phyloP scores from a whole-genome alignment of 2,329 filamentous ascomycete genomes.

The Clonostachys byssicola region DNA sequence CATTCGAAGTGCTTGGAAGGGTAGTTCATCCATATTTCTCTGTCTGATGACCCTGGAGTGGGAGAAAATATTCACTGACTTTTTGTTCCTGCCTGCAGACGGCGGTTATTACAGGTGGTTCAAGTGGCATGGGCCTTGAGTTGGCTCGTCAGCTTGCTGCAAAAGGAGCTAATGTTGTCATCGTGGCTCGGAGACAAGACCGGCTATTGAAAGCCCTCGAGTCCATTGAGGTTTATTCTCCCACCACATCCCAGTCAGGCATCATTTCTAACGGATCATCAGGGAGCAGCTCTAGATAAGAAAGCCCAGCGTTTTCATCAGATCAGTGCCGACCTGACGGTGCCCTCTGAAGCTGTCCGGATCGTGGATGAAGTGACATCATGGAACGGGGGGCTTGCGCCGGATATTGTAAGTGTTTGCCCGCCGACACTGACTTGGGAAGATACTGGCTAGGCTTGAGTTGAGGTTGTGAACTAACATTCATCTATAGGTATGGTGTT shows the following conservation, averaged over 20 bases:
- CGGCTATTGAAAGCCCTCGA: constrained; percentile 71
- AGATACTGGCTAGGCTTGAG: too few species aligned
- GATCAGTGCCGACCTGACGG: constrained; percentile 78
- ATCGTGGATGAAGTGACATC: constrained; percentile 67
- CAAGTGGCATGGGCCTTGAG: background rate
- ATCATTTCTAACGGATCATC: background rate
- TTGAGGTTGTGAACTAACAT: too few species aligned
- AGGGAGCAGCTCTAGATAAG: constrained; percentile 54
- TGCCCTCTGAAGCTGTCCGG: constrained; percentile 62
- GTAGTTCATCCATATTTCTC: too few species aligned
- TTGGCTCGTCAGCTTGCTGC: background rate
- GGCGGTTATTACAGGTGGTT: background rate
- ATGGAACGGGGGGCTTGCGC: constrained; percentile 72
- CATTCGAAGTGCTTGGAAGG: too few species aligned
- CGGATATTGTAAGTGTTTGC: constrained; percentile 53
- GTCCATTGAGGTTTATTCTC: constrained; percentile 51
- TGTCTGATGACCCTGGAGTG: too few species aligned
- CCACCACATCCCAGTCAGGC: background rate
- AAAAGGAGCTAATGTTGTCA: background rate
- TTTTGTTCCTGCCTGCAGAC: constrained; percentile 49
- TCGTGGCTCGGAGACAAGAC: background rate
- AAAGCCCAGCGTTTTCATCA: constrained; percentile 73
- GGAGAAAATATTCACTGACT: too few species aligned
- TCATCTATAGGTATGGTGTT: constrained; percentile 52
- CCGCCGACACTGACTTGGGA: too few species aligned